Evolutionary conservation across 1,284 basidiomycete genomes (phyloP).

Genomic region (Ustilago tritici): DNA sequence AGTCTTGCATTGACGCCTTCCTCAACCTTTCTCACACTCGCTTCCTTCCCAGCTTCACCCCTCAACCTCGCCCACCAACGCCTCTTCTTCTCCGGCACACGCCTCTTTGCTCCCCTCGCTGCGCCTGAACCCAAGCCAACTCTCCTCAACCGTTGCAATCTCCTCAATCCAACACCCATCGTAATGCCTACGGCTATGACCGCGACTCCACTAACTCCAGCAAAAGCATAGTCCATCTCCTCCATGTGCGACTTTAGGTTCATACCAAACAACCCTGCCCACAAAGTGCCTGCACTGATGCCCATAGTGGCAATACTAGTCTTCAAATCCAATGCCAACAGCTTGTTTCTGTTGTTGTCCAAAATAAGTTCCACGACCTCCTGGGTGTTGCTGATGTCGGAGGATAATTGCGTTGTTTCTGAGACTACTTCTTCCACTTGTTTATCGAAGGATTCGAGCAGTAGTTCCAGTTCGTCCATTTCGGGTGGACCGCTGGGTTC

Average conservation of each 20-base stretch:
- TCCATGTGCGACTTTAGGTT: slow-evolving; percentile 72
- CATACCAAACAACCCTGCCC: slow-evolving; percentile 95
- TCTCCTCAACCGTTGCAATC: slow-evolving; percentile 45
- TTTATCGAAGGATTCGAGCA: slow-evolving; percentile 92
- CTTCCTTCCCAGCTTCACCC: not conserved
- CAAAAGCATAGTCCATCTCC: slow-evolving; percentile 58
- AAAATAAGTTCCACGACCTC: slow-evolving; percentile 97
- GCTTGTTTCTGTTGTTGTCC: slow-evolving; percentile 92
- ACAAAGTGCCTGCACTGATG: slow-evolving; percentile 88
- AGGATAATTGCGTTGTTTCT: slow-evolving; percentile 55
- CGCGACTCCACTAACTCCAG: slow-evolving; percentile 35
- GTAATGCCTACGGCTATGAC: slow-evolving; percentile 42
- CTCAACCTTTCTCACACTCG: not conserved
- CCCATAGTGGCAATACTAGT: slow-evolving; percentile 94
- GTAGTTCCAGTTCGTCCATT: slow-evolving; percentile 83
- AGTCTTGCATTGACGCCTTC: not conserved
- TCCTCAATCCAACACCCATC: slow-evolving; percentile 40
- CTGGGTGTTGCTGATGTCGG: slow-evolving; percentile 87
- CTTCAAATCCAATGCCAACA: slow-evolving; percentile 90
- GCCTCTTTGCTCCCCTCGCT: not conserved
- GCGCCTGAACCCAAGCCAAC: slow-evolving; percentile 40
- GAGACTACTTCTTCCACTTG: slow-evolving; percentile 70
- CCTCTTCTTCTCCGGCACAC: slow-evolving; percentile 15
- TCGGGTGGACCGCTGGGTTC: not conserved
- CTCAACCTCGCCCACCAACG: not conserved